Evolutionary conservation across 305 asterid genomes (phyloP), one percentile per base, ranked within the genome.

Genomic region (Solanum hybrid): DNA sequence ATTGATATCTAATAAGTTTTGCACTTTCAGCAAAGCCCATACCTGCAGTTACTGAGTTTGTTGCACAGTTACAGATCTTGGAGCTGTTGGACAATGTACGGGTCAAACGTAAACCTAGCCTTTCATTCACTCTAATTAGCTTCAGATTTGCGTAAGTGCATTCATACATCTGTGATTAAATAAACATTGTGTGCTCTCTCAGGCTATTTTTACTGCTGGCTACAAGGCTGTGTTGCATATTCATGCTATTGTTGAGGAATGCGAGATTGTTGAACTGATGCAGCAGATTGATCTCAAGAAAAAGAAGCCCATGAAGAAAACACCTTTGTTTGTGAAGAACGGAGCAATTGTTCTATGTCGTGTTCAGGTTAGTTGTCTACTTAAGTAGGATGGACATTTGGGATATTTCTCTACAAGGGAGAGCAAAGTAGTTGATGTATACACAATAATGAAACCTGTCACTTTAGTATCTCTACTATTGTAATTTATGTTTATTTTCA

Each of bases 181-280:
- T 29, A 40, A 37, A 56, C 17, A 51, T n/a, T 78, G 87, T 88
- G n/a, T 15, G 75, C 4, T 45, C 42, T 92, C 35, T 40, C 96
- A 97, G 99, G 99, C 98, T 81, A 96, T 96, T 78, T 97, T 98
- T 92, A 96, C 98, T 91, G 98, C 98, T 88, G 99, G 99, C 27
- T 98, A 98, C 93, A 97, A 97, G 95, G 99, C 99, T 87, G 94
- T 97, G 85, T 90, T 98, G 93, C 99, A 98, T 91, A 92, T 98
- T 91, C 99, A 97, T 89, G 93, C 99, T 51, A 91, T 94, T 22
- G 98, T 95, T 85, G 99, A 98, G 94, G 99, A 97, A 91, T 98
- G 99, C 60, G 99, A 97, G 92, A 96, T 98, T 93, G 94, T 95
- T 90, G 99, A 98, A 72, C 93, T 97, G 93, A 91, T 90, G 76